Percentiles rank a stretch among this genome's conserved stretches.
These are phyloP conservation scores for Neocallimastix lanati DNA, from an alignment of 192 early-diverging fungal genomes.

Conservation along the genomic window DNA sequence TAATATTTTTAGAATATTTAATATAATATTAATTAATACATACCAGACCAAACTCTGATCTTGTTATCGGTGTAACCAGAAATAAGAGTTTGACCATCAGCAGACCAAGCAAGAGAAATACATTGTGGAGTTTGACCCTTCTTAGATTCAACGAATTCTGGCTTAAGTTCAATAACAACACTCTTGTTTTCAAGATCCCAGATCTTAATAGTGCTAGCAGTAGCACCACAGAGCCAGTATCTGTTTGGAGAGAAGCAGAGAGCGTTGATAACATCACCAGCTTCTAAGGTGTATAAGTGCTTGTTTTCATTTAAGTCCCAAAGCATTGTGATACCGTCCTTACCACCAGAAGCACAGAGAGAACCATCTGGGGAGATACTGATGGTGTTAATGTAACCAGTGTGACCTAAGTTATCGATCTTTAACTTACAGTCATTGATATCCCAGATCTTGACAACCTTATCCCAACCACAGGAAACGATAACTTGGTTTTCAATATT, in stretches of 20 bases:
- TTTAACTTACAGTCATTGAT: constrained; percentile 93
- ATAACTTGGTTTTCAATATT: constrained; percentile 96
- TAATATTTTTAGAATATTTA: too few species aligned
- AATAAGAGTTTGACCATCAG: constrained; percentile 94
- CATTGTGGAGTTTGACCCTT: constrained; percentile 48
- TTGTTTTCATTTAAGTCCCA: constrained; percentile 99
- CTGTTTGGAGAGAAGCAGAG: constrained; percentile 98
- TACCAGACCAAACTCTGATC: constrained; percentile 51
- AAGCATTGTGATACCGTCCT: constrained; percentile 96
- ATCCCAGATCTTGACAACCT: constrained; percentile 99
- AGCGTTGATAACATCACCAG: constrained; percentile 87
- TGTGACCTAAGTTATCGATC: constrained; percentile 98
- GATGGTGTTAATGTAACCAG: constrained; percentile 92
- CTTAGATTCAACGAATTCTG: constrained; percentile 11
- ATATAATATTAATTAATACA: too few species aligned
- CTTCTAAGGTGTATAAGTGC: constrained; percentile 99
- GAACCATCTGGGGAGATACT: constrained; percentile 99
- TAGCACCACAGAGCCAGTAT: constrained; percentile 99
- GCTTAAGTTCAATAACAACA: constrained; percentile 68
- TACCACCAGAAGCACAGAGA: constrained; percentile 98
- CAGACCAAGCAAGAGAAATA: constrained; percentile 94
- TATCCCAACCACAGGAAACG: constrained; percentile 97
- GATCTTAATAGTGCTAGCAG: constrained; percentile 88
- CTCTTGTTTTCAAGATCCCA: constrained; percentile 99
- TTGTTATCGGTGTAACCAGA: constrained; percentile 90